phyloP scores from a whole-genome alignment of 805 yeast species.

The Maudiozyma pseudohumilis region DNA sequence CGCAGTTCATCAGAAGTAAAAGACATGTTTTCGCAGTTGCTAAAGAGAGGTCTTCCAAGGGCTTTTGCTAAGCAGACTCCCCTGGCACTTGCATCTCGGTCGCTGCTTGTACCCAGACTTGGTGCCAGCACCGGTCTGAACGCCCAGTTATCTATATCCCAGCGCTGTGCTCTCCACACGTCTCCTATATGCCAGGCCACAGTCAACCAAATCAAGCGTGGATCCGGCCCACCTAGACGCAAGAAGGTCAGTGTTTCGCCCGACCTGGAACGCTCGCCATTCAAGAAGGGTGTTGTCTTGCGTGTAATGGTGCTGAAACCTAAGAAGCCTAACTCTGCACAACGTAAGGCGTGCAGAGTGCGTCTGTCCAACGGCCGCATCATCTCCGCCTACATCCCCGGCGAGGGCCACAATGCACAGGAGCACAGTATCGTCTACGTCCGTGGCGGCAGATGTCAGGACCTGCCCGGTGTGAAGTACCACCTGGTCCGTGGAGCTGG shows the following conservation, averaged over 20 bases:
- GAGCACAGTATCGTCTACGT: constrained; percentile 94
- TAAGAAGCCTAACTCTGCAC: constrained; percentile 97
- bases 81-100: too few relatives aligned
- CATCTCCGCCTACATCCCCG: constrained; percentile 89
- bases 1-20: too few relatives aligned
- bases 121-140: too few relatives aligned
- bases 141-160: background rate
- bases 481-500: constrained; percentile 87
- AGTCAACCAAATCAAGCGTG: constrained; percentile 65
- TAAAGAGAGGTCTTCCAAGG: too few relatives aligned
- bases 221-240: constrained; percentile 37
- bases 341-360: constrained; percentile 93
- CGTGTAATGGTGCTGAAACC: constrained; percentile 94
- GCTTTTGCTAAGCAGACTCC: too few relatives aligned
- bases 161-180: background rate
- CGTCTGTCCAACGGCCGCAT: constrained; percentile 83
- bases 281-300: constrained; percentile 85
- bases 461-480: constrained; percentile 96
- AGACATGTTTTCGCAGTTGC: too few relatives aligned
- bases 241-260: constrained; percentile 55
- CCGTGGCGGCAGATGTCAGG: constrained; percentile 98
- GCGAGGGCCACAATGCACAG: constrained; percentile 97
- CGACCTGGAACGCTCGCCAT: constrained; percentile 73
- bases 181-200: constrained; percentile 38
- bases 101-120: too few relatives aligned